These are phyloP conservation scores for Ogataea degrootiae DNA, from an alignment of 805 yeast genomes.

Conservation along the genomic window DNA sequence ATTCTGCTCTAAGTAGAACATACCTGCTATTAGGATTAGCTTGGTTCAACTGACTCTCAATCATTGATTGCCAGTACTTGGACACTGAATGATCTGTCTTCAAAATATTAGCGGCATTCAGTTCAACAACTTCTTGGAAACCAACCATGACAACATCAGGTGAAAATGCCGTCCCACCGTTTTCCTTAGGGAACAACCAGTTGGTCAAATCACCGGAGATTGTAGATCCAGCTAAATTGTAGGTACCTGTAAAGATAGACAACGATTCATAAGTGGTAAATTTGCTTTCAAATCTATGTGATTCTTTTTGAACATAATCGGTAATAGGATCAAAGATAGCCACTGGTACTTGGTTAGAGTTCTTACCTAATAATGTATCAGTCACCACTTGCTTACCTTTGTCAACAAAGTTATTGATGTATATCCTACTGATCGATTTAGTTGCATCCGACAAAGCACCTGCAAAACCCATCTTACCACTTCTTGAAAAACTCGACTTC, in stretches of 20 bases:
- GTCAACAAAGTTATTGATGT: slow-evolving; percentile 93
- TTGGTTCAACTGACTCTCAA: slow-evolving; percentile 56
- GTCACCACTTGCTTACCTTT: slow-evolving; percentile 85
- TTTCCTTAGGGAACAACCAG: slow-evolving; percentile 79
- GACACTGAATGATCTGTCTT: slow-evolving; percentile 80
- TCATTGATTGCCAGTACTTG: slow-evolving; percentile 69
- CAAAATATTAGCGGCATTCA: slow-evolving; percentile 85
- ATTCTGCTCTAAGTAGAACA: slow-evolving; percentile 66
- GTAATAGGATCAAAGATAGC: slow-evolving; percentile 80
- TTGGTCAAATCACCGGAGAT: slow-evolving; percentile 52
- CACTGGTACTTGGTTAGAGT: slow-evolving; percentile 67
- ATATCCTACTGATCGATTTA: slow-evolving; percentile 90
- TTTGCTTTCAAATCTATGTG: slow-evolving; percentile 42
- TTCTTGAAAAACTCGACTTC: slow-evolving; percentile 89
- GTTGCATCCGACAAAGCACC: slow-evolving; percentile 98
- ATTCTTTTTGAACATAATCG: slow-evolving; percentile 71
- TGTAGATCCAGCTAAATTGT: slow-evolving; percentile 75
- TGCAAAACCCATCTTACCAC: slow-evolving; percentile 94
- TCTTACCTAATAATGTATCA: slow-evolving; percentile 79
- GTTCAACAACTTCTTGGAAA: slow-evolving; percentile 88
- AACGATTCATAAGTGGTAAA: slow-evolving; percentile 62
- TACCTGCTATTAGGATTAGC: slow-evolving; percentile 36
- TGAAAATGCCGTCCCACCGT: slow-evolving; percentile 39
- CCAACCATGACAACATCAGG: slow-evolving; percentile 90
- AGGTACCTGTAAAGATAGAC: slow-evolving; percentile 75